phyloP scores from a whole-genome alignment of 106 monocot species.

The Alisma plantagoaquatica region DNA sequence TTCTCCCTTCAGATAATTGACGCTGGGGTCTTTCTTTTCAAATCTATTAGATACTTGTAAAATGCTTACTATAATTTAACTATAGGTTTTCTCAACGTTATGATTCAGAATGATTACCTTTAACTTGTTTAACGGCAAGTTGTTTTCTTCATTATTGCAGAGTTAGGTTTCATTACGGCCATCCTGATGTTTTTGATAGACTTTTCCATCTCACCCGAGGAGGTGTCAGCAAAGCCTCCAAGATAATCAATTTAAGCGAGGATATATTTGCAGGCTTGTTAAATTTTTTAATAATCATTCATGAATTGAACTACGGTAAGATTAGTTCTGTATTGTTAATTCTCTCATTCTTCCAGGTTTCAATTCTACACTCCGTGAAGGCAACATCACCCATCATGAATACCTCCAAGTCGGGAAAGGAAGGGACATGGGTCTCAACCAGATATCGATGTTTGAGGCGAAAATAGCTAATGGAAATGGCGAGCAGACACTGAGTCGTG shows the following conservation, averaged over 20 bases:
- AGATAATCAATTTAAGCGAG: slow-evolving; percentile 84
- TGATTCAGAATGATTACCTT: no score
- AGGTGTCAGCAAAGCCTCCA: slow-evolving; percentile 91
- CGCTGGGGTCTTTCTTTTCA: no score
- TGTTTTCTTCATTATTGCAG: slow-evolving; percentile 25
- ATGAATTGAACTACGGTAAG: no score
- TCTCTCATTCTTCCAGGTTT: slow-evolving; percentile 37
- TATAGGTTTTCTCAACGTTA: no score
- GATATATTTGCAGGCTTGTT: slow-evolving; percentile 84
- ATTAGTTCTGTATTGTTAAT: background rate
- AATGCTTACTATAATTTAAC: no score
- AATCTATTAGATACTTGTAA: no score
- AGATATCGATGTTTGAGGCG: slow-evolving; percentile 94
- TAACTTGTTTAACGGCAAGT: no score
- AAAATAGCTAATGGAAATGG: slow-evolving; percentile 95
- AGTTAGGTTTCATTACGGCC: slow-evolving; percentile 97
- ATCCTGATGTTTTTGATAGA: slow-evolving; percentile 95
- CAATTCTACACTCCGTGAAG: slow-evolving; percentile 92
- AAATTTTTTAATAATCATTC: no score
- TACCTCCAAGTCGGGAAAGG: slow-evolving; percentile 97
- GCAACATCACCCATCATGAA: slow-evolving; percentile 90
- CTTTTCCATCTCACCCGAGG: slow-evolving; percentile 87
- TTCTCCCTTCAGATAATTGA: no score
- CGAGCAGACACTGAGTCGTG: slow-evolving; percentile 91
- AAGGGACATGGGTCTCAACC: slow-evolving; percentile 93